These are phyloP conservation scores for Aspergillus nomiae DNA, from an alignment of 2,329 filamentous ascomycete genomes.

Conservation along the genomic window DNA sequence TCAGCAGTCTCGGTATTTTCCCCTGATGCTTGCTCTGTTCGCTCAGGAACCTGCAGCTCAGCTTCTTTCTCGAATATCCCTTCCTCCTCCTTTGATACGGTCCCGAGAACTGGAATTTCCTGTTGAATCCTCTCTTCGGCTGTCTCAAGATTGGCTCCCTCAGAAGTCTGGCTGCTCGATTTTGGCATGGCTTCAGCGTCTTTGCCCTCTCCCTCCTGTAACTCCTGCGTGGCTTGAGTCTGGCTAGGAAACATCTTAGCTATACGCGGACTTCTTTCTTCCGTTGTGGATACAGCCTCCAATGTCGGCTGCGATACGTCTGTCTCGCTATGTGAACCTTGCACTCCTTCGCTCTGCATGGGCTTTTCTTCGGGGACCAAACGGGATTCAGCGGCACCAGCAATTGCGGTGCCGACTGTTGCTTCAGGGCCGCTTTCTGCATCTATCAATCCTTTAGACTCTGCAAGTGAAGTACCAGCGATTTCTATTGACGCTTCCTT, in stretches of 20 bases:
- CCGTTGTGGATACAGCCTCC: neutral
- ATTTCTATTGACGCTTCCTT: conserved; percentile 8
- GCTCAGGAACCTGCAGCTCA: conserved; percentile 16
- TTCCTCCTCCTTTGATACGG: conserved; percentile 41
- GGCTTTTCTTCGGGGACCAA: neutral
- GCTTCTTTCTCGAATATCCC: conserved; percentile 33
- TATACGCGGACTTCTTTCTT: neutral
- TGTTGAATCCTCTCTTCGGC: conserved; percentile 17
- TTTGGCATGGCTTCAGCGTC: conserved; percentile 10
- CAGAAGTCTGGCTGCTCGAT: conserved; percentile 7
- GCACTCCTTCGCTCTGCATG: neutral
- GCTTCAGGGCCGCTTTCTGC: neutral
- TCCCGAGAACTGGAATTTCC: conserved; percentile 12
- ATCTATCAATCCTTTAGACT: neutral
- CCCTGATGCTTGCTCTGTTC: conserved; percentile 8
- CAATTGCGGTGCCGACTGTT: neutral
- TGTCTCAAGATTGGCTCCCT: conserved; percentile 14
- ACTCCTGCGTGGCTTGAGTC: neutral
- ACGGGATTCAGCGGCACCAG: neutral
- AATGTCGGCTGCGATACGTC: conserved; percentile 12
- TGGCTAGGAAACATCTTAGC: neutral
- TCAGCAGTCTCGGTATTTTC: neutral
- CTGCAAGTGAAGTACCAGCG: neutral
- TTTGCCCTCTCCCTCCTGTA: neutral
- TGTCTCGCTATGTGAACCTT: neutral